Conservation (phyloP, 1,284 basidiomycete genomes). For the Melampsora larici-populina region DNA sequence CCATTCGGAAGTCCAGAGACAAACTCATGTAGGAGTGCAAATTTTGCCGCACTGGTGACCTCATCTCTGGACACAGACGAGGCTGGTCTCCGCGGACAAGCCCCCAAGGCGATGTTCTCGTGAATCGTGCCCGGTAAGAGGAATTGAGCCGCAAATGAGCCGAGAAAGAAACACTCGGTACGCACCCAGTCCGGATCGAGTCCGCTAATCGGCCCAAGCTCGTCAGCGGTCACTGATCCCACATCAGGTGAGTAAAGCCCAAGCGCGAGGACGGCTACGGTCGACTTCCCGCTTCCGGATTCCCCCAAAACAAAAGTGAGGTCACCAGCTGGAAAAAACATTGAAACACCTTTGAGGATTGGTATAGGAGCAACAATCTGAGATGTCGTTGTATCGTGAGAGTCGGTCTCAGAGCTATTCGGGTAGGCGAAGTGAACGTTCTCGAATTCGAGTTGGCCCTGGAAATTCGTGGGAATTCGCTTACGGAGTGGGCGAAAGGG, state of each 20-base stretch:
- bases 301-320: slow-evolving; percentile 89
- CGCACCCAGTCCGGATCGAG: slow-evolving; percentile 73
- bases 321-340: slow-evolving; percentile 77
- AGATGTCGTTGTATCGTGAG: neutral
- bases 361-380: slow-evolving; percentile 42
- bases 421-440: slow-evolving; percentile 82
- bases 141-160: slow-evolving; percentile 70
- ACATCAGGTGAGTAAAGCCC: slow-evolving; percentile 64
- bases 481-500: slow-evolving; percentile 46
- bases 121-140: slow-evolving; percentile 73
- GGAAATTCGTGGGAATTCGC: slow-evolving; percentile 50
- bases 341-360: slow-evolving; percentile 64
- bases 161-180: slow-evolving; percentile 71
- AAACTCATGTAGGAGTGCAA: slow-evolving; percentile 84
- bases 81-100: slow-evolving; percentile 56
- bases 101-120: slow-evolving; percentile 82
- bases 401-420: slow-evolving; percentile 64
- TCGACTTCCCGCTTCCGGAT: slow-evolving; percentile 90
- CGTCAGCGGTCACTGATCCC: slow-evolving; percentile 69
- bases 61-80: slow-evolving; percentile 64
- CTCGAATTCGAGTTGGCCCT: slow-evolving; percentile 74
- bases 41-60: slow-evolving; percentile 75
- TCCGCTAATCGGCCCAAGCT: slow-evolving; percentile 66
- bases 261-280: slow-evolving; percentile 75
- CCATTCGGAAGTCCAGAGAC: slow-evolving; percentile 75